These are phyloP conservation scores for Mycena latifolia DNA, from an alignment of 768 basidiomycete species.

Conservation along the genomic window DNA sequence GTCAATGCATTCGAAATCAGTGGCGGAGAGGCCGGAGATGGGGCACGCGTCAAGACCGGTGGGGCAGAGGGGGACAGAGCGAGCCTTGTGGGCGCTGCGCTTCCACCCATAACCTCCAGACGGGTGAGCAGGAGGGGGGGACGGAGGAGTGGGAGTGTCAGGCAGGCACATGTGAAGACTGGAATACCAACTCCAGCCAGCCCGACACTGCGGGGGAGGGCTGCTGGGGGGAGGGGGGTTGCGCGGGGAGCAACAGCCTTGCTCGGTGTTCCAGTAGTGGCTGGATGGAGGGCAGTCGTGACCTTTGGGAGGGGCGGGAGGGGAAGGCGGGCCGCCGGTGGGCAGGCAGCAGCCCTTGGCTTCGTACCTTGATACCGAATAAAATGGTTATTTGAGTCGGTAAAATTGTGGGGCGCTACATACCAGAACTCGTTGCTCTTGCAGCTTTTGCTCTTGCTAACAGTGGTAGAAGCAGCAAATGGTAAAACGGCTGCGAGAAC, in stretches of 20 bases:
- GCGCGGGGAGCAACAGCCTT: constrained; percentile 67
- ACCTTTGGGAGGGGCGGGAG: constrained; percentile 62
- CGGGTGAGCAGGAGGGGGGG: constrained; percentile 49
- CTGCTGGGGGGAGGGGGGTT: constrained; percentile 52
- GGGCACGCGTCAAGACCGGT: constrained; percentile 68
- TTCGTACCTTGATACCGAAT: constrained; percentile 40
- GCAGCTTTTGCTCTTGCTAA: constrained; percentile 39
- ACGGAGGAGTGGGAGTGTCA: constrained; percentile 42
- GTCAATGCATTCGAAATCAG: constrained; percentile 76
- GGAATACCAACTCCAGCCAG: constrained; percentile 60
- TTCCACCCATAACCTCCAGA: constrained; percentile 39
- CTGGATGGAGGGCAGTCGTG: constrained; percentile 57
- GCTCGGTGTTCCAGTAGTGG: constrained; percentile 62
- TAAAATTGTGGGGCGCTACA: constrained; percentile 16
- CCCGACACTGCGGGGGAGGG: constrained; percentile 64
- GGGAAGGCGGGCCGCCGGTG: constrained; percentile 51
- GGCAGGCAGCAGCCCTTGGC: constrained; percentile 58
- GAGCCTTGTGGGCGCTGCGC: constrained; percentile 42
- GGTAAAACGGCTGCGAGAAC: constrained; percentile 51
- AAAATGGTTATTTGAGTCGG: not conserved
- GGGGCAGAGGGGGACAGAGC: constrained; percentile 62
- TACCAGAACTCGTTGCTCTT: constrained; percentile 49
- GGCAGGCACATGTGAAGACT: constrained; percentile 57
- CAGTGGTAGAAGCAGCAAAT: constrained; percentile 47
- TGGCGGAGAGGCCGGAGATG: constrained; percentile 52